A percentile compares a stretch with the other conserved stretches of the same genome.
phyloP scores from a whole-genome alignment of 2,329 filamentous ascomycete species.

The Fusarium algeriense region DNA sequence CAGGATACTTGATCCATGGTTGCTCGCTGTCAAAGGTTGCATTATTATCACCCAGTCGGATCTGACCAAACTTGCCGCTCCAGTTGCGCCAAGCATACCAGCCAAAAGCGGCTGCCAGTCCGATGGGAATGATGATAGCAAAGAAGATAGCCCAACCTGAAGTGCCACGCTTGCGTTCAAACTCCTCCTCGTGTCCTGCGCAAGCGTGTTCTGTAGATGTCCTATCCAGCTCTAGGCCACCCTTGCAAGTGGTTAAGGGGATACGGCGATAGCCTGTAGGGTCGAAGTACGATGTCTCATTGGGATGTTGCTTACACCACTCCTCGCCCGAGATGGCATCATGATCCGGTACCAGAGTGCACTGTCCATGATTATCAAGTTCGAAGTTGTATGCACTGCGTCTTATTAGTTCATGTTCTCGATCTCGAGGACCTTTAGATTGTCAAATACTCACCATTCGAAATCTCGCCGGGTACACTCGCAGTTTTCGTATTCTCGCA shows the following conservation, averaged over 20 bases:
- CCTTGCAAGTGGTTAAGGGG: constrained; percentile 87
- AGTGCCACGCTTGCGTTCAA: constrained; percentile 75
- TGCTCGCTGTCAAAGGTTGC: constrained; percentile 74
- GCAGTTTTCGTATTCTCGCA: constrained; percentile 83
- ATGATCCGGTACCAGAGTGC: constrained; percentile 80
- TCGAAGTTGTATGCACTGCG: constrained; percentile 95
- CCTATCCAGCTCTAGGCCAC: constrained; percentile 81
- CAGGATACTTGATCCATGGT: constrained; percentile 84
- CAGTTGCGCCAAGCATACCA: constrained; percentile 89
- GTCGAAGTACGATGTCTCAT: constrained; percentile 82
- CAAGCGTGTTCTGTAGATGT: constrained; percentile 69
- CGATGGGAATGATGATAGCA: constrained; percentile 81
- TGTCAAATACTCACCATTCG: constrained; percentile 78
- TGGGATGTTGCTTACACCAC: constrained; percentile 71
- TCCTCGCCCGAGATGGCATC: constrained; percentile 65
- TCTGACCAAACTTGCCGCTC: constrained; percentile 91
- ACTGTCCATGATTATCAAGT: constrained; percentile 80
- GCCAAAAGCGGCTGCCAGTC: constrained; percentile 76
- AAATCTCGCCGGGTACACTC: constrained; percentile 86
- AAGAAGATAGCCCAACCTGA: constrained; percentile 85
- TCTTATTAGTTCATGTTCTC: constrained; percentile 24
- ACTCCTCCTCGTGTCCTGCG: constrained; percentile 85
- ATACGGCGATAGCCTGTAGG: constrained; percentile 91
- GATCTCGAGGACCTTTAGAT: background rate
- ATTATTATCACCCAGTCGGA: constrained; percentile 82